These are phyloP conservation scores for Fusarium denticulatum DNA, from an alignment of 2,329 filamentous ascomycete genomes.

Conservation along the genomic window DNA sequence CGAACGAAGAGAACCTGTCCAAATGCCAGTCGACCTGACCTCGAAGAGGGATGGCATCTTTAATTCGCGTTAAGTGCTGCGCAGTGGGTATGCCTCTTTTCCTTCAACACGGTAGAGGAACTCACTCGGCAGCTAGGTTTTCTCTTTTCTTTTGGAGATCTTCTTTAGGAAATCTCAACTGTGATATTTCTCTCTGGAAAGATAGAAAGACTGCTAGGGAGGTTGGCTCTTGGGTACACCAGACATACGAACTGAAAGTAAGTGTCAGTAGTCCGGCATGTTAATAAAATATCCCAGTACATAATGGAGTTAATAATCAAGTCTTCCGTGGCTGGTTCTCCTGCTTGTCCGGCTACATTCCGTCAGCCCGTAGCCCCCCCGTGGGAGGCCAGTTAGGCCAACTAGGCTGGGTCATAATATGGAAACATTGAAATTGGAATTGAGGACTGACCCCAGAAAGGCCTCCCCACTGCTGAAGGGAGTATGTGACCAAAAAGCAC, in stretches of 20 bases:
- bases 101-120: neutral
- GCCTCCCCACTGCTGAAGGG: conserved; percentile 18
- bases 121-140: neutral
- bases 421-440: conserved; percentile 33
- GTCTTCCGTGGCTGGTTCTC: neutral
- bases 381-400: conserved; percentile 38
- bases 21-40: neutral
- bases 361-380: conserved; percentile 24
- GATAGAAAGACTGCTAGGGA: neutral
- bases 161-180: neutral
- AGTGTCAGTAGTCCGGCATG: neutral
- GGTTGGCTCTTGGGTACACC: neutral
- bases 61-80: conserved; percentile 4
- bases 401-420: conserved; percentile 38
- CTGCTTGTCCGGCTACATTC: conserved; percentile 30
- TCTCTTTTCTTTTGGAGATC: neutral
- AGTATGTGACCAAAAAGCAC: conserved; percentile 6
- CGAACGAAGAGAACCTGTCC: neutral
- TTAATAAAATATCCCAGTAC: conserved; percentile 2
- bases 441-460: conserved; percentile 37
- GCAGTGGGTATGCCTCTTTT: neutral
- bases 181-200: neutral
- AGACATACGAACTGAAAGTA: neutral
- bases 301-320: neutral
- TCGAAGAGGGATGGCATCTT: neutral